phyloP scores from a whole-genome alignment of 176 grass and related monocot species.

The Oryza glaberrima region DNA sequence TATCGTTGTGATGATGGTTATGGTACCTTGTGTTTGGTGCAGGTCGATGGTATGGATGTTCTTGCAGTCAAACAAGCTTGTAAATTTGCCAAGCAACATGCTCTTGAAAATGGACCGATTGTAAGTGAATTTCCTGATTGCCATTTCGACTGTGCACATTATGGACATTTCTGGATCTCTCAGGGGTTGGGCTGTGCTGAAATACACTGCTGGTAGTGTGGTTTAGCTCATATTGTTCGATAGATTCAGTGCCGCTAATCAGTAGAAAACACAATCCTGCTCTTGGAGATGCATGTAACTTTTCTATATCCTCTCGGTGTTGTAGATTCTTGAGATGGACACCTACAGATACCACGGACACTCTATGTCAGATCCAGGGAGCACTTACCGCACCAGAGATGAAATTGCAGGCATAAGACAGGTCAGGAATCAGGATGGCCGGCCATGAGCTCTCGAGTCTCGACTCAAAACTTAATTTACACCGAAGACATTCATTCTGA shows the following conservation, averaged over 20 bases:
- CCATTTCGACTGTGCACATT: not conserved
- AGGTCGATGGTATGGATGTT: constrained; percentile 96
- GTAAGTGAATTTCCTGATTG: constrained; percentile 50
- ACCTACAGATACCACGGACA: constrained; percentile 95
- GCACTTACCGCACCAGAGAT: constrained; percentile 83
- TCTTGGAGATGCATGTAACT: not conserved
- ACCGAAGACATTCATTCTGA: not conserved
- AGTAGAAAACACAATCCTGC: not conserved
- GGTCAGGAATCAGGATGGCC: constrained; percentile 32
- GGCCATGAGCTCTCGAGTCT: not conserved
- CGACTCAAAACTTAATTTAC: not conserved
- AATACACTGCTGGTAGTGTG: not conserved
- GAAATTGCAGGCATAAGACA: constrained; percentile 81
- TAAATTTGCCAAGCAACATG: constrained; percentile 83
- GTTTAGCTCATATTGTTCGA: not conserved
- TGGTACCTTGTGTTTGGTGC: constrained; percentile 17
- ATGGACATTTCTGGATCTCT: not conserved
- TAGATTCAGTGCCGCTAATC: not conserved
- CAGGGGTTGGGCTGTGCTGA: not conserved
- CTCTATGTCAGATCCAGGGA: constrained; percentile 91
- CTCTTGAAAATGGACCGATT: constrained; percentile 76
- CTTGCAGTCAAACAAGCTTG: constrained; percentile 93
- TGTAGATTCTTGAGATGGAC: constrained; percentile 97
- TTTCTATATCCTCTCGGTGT: constrained; percentile 22
- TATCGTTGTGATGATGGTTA: not conserved